Evolutionary conservation across 2,329 filamentous ascomycete species (phyloP), one percentile per base, ranked within the genome.

Genomic region (Phialocephala subalpina): DNA sequence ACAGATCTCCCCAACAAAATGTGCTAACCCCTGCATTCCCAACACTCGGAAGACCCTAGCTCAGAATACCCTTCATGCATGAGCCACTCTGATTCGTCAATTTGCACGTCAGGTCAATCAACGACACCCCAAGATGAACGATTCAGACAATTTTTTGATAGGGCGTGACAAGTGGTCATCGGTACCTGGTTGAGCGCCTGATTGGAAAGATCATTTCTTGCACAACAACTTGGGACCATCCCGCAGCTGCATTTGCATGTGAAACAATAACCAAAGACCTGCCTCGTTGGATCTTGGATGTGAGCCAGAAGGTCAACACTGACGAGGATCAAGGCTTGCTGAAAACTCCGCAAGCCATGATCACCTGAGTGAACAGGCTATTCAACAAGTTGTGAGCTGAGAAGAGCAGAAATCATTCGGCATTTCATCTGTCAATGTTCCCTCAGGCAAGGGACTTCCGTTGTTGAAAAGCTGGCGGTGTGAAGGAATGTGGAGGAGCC

Each of bases 391-490:
- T 36, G 29, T 57, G 55, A 57, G 55, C 55, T 57, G 55, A 57
- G 55, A 57, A 57, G 33, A 18, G n/a, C 33, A 36, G 45, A 53
- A 33, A 29, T 4, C 49, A 53, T 53, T n/a, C 27, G 49, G 49
- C 49, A 53, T 53, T 53, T 27, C 22, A 3, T 33, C 49, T 49
- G 7, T 8, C 20, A 18, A 42, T 14, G 38, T 42, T 12, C 5
- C 12, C 12, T 42, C 38, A 25, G 45, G 45, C 55, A 57, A 57
- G 33, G 55, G 55, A n/a, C 20, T 22, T 49, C 55, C 55, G 35
- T 12, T 57, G 29, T 25, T 35, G 55, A 57, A 47, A 49, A 40
- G 40, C 20, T 61, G 65, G 69, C 69, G 69, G 69, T 71, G 69
- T 69, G 40, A 40, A 52, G 42, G 35, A 56, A 65, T 40, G 36